Evolutionary conservation across 257 asterid genomes (phyloP).

Genomic region (Verbena officinalis): DNA sequence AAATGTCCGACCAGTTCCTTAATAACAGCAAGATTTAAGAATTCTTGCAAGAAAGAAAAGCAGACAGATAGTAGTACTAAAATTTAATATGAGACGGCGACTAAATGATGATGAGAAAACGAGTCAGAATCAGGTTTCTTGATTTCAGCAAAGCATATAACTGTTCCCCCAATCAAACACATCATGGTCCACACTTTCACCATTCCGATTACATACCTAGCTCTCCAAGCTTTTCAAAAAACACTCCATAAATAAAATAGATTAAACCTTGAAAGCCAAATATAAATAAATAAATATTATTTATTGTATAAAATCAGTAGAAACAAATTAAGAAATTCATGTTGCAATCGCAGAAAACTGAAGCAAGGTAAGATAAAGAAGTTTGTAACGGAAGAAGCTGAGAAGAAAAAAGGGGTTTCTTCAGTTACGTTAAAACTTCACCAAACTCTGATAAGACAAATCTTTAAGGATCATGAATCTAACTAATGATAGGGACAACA

Average conservation of each 20-base stretch:
- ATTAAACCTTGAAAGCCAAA: too few species aligned
- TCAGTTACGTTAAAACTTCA: too few species aligned
- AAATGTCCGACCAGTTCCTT: conserved; percentile 46
- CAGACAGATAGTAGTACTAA: background rate
- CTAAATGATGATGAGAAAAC: conserved; percentile 28
- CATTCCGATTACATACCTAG: conserved; percentile 14
- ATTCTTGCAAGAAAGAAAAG: conserved; percentile 19
- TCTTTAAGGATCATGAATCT: conserved; percentile 26
- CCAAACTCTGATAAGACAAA: conserved; percentile 62
- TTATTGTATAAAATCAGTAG: background rate
- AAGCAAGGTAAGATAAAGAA: too few species aligned
- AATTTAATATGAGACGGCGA: conserved; percentile 15
- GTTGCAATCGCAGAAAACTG: conserved; percentile 18
- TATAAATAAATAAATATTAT: too few species aligned
- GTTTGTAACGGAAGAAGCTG: too few species aligned
- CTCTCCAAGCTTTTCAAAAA: conserved; percentile 15
- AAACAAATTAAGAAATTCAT: conserved; percentile 32
- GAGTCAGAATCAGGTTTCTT: conserved; percentile 60
- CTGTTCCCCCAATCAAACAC: conserved; percentile 51
- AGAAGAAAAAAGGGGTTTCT: conserved; percentile 35
- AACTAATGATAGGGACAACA: conserved; percentile 28
- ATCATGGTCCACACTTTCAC: conserved; percentile 37
- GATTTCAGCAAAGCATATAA: conserved; percentile 57
- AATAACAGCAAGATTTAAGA: conserved; percentile 44
- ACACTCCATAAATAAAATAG: background rate